These are phyloP conservation scores for Claviceps africana DNA, from an alignment of 2,329 filamentous ascomycete species.

Conservation along the genomic window DNA sequence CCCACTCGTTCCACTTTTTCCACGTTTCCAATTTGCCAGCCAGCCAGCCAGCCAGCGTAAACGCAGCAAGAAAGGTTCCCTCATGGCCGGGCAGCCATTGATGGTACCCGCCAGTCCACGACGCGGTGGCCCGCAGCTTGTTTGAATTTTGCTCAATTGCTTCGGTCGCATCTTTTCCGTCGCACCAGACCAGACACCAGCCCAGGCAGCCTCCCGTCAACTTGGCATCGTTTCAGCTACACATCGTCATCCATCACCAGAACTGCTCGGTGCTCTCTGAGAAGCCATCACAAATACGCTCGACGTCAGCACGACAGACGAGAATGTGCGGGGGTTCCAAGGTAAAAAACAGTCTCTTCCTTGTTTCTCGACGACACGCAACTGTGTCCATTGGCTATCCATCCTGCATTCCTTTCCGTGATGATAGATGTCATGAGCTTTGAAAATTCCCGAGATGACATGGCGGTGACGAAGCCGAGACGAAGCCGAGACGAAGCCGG, in stretches of 20 bases:
- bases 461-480: constrained; percentile 36
- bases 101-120: not conserved
- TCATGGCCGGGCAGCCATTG: not conserved
- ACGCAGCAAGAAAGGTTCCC: not conserved
- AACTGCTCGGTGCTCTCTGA: not conserved
- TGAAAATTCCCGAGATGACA: constrained; percentile 18
- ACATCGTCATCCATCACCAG: not conserved
- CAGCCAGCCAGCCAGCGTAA: not conserved
- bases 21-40: not conserved
- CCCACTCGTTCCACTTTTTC: not conserved
- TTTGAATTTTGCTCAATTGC: not conserved
- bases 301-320: not conserved
- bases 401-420: constrained; percentile 12
- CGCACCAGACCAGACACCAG: not conserved
- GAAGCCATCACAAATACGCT: not conserved
- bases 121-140: not conserved
- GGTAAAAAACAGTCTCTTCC: not conserved
- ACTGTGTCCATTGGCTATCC: not conserved
- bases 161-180: not conserved
- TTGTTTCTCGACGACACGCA: not conserved
- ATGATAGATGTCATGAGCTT: constrained; percentile 29
- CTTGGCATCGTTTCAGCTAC: not conserved
- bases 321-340: not conserved
- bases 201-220: not conserved
- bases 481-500: constrained; percentile 33